Percentiles rank a stretch among this genome's conserved stretches.
Evolutionary conservation across 805 yeast species (phyloP).

Genomic region (Tetrapisispora iriomotensis): DNA sequence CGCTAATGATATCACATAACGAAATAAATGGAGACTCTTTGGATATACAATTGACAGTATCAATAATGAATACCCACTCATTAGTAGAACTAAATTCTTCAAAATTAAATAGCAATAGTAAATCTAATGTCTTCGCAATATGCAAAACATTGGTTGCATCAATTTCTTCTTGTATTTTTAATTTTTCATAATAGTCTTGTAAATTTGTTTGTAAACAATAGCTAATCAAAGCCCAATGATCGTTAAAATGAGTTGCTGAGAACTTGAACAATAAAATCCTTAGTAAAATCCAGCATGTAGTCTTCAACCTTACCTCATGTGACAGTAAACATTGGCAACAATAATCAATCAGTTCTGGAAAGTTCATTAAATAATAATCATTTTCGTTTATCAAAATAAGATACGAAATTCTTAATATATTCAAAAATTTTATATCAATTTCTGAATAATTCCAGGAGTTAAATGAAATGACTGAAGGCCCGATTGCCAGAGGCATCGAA

Average conservation of each 20-base stretch:
- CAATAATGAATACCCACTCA: slow-evolving; percentile 81
- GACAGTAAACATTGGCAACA: slow-evolving; percentile 32
- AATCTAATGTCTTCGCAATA: slow-evolving; percentile 72
- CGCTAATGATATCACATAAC: slow-evolving; percentile 40
- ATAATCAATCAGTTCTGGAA: slow-evolving; percentile 39
- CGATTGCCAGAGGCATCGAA: slow-evolving; percentile 35
- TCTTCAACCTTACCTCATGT: slow-evolving; percentile 22
- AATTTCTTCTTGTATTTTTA: slow-evolving; percentile 22
- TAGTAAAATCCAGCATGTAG: slow-evolving; percentile 40
- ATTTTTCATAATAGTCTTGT: slow-evolving; percentile 23
- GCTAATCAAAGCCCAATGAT: slow-evolving; percentile 61
- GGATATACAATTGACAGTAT: slow-evolving; percentile 50
- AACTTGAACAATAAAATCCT: slow-evolving; percentile 58
- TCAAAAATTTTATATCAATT: slow-evolving; percentile 39
- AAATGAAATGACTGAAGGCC: slow-evolving; percentile 48
- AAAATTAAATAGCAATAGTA: slow-evolving; percentile 51
- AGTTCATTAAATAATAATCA: slow-evolving; percentile 42
- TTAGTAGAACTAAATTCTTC: slow-evolving; percentile 65
- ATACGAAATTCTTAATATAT: slow-evolving; percentile 55
- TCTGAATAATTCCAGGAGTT: slow-evolving; percentile 68
- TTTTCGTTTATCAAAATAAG: slow-evolving; percentile 51
- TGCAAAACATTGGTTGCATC: slow-evolving; percentile 34
- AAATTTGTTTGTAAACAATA: slow-evolving; percentile 45
- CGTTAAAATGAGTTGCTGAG: slow-evolving; percentile 53
- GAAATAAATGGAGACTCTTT: slow-evolving; percentile 29